A percentile compares a stretch with the other conserved stretches of the same genome.
Evolutionary conservation across 129 eudicot genomes (phyloP).

Genomic region (Dittrichia graveolens): DNA sequence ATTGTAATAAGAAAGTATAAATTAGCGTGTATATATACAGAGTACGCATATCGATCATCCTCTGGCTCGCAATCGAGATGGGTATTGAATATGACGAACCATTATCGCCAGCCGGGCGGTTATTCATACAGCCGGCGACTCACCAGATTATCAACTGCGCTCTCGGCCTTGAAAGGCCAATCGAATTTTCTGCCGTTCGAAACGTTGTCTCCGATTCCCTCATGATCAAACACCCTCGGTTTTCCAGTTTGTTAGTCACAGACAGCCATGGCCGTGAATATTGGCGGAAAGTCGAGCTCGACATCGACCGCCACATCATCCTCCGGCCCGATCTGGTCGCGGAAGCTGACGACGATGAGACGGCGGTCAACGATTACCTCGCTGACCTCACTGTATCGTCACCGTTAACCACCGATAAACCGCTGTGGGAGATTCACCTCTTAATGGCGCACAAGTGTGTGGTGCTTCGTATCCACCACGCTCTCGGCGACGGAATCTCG

Average conservation of each 20-base stretch:
- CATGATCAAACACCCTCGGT: slow-evolving; percentile 73
- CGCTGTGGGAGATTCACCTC: slow-evolving; percentile 83
- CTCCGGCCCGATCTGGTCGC: slow-evolving; percentile 39
- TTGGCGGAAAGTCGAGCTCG: slow-evolving; percentile 60
- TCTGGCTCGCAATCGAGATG: slow-evolving; percentile 11
- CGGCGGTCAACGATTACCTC: slow-evolving; percentile 59
- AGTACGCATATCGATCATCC: neutral
- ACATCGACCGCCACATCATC: slow-evolving; percentile 69
- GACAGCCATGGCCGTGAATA: slow-evolving; percentile 53
- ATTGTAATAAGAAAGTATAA: neutral
- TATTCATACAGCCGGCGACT: slow-evolving; percentile 57
- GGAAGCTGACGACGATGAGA: slow-evolving; percentile 35
- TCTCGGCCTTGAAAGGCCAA: slow-evolving; percentile 44
- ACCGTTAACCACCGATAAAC: slow-evolving; percentile 63
- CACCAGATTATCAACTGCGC: slow-evolving; percentile 63
- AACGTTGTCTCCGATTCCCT: slow-evolving; percentile 48
- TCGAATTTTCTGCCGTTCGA: slow-evolving; percentile 38
- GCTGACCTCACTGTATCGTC: slow-evolving; percentile 67
- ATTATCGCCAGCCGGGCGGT: slow-evolving; percentile 71
- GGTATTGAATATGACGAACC: slow-evolving; percentile 44
- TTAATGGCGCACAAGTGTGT: slow-evolving; percentile 58
- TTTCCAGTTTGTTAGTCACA: slow-evolving; percentile 58
- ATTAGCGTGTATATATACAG: neutral
- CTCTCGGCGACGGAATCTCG: slow-evolving; percentile 85
- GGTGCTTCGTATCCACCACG: slow-evolving; percentile 78